phyloP scores from a whole-genome alignment of 2,329 filamentous ascomycete species.

The Hymenoscyphus scutula region DNA sequence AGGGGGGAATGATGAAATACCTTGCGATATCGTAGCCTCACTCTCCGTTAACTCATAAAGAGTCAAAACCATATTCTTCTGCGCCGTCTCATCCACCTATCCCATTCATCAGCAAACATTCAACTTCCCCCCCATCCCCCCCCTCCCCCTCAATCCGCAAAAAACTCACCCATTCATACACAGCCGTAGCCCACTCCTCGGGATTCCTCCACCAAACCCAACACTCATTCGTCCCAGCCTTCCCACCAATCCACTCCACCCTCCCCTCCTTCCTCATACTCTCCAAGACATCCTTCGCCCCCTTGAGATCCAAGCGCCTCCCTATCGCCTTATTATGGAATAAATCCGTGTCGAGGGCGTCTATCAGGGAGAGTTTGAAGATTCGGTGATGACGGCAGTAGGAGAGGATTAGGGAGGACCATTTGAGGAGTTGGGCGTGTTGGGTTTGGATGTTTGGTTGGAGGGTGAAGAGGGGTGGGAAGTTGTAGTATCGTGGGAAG shows the following conservation, averaged over 20 bases:
- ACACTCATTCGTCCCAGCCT: constrained; percentile 48
- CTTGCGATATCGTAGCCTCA: constrained; percentile 70
- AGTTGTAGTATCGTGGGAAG: constrained; percentile 67
- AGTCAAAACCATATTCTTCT: constrained; percentile 85
- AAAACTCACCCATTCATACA: constrained; percentile 68
- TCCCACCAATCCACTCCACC: constrained; percentile 61
- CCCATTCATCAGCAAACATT: constrained; percentile 16
- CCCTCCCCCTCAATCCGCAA: background rate
- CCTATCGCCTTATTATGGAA: constrained; percentile 58
- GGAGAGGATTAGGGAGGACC: constrained; percentile 78
- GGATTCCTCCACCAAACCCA: constrained; percentile 84
- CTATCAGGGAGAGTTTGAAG: constrained; percentile 69
- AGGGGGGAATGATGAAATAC: constrained; percentile 45
- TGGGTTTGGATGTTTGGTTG: constrained; percentile 73
- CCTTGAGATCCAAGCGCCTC: constrained; percentile 48
- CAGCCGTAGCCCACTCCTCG: constrained; percentile 82
- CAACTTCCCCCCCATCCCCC: constrained; percentile 3
- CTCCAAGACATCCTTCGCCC: constrained; percentile 57
- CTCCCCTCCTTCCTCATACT: constrained; percentile 58
- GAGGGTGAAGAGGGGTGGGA: constrained; percentile 82
- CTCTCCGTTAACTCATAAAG: constrained; percentile 88
- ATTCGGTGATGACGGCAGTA: constrained; percentile 79
- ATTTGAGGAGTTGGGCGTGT: constrained; percentile 76
- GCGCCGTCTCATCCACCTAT: constrained; percentile 74
- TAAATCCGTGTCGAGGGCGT: constrained; percentile 54